Conservation (phyloP, 208 protist genomes). For the Trypanosoma platydactyli region DNA sequence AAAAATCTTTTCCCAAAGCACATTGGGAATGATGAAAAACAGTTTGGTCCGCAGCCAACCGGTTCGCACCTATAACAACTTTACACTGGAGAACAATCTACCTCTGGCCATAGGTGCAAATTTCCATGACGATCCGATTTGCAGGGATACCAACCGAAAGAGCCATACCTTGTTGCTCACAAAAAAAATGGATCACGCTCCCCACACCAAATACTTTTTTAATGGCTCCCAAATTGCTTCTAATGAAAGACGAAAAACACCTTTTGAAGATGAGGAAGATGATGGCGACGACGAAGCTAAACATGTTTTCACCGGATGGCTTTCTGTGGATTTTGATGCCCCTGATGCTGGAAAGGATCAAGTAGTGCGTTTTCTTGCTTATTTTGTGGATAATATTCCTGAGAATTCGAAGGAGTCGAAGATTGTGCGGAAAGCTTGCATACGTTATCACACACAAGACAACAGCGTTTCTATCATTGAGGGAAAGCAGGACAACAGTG, state of each 20-base stretch:
- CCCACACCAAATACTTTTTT: conserved; percentile 83
- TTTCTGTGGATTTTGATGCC: conserved; percentile 54
- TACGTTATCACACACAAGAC: conserved; percentile 77
- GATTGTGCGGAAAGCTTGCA: conserved; percentile 71
- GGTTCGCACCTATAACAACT: conserved; percentile 56
- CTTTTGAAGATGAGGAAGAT: conserved; percentile 20
- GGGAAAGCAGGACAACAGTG: conserved; percentile 66
- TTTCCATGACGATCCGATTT: conserved; percentile 92
- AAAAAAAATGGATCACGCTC: conserved; percentile 53
- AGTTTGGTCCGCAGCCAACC: conserved; percentile 65
- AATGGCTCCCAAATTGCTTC: conserved; percentile 36
- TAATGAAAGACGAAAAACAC: not conserved
- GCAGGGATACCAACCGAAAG: conserved; percentile 70
- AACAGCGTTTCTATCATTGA: conserved; percentile 82
- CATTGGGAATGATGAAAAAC: conserved; percentile 67
- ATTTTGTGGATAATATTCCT: conserved; percentile 71
- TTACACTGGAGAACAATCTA: conserved; percentile 67
- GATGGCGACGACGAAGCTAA: conserved; percentile 30
- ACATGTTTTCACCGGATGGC: conserved; percentile 71
- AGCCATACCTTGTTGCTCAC: conserved; percentile 77
- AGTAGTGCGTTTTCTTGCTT: conserved; percentile 75
- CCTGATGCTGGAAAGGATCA: conserved; percentile 67
- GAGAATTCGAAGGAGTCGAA: conserved; percentile 60
- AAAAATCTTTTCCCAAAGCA: conserved; percentile 8
- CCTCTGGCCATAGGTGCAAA: conserved; percentile 81